Percentiles rank a stretch among this genome's conserved stretches.
Conservation (phyloP, 345 rosid genomes). For the Syzygium aqueum region DNA sequence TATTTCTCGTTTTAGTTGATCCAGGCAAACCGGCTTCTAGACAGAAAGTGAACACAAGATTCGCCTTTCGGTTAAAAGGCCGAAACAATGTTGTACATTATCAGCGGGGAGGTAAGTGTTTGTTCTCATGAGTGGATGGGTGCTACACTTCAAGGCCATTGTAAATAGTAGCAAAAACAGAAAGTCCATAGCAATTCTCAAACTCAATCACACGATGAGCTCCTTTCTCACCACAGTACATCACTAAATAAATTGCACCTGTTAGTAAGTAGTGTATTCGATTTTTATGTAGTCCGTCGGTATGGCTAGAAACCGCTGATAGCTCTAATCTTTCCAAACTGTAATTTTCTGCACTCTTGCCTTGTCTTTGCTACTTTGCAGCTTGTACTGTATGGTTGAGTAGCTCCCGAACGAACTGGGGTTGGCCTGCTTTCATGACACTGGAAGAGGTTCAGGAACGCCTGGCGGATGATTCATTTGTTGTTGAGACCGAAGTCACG, state of each 20-base stretch:
- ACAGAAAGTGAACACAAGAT: background rate
- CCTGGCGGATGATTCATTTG: background rate
- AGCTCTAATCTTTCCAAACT: background rate
- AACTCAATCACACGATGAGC: background rate
- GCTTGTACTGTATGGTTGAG: fast-evolving
- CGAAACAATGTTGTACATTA: background rate
- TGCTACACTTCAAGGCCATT: background rate
- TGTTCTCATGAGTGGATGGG: background rate
- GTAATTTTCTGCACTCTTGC: background rate
- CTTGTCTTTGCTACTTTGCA: background rate
- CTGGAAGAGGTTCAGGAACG: fast-evolving
- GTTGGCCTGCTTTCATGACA: fast-evolving
- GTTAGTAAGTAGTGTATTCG: background rate
- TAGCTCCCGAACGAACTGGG: fast-evolving
- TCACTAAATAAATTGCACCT: background rate
- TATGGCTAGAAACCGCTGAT: background rate
- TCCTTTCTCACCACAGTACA: background rate
- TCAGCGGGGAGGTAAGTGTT: fast-evolving
- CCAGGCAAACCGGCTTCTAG: fast-evolving
- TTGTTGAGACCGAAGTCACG: background rate
- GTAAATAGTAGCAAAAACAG: background rate
- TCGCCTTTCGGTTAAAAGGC: background rate
- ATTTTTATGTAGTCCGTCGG: background rate
- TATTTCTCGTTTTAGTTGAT: background rate
- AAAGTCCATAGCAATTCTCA: background rate